Conservation (phyloP, 345 rosid genomes). For the Camelina hispida region DNA sequence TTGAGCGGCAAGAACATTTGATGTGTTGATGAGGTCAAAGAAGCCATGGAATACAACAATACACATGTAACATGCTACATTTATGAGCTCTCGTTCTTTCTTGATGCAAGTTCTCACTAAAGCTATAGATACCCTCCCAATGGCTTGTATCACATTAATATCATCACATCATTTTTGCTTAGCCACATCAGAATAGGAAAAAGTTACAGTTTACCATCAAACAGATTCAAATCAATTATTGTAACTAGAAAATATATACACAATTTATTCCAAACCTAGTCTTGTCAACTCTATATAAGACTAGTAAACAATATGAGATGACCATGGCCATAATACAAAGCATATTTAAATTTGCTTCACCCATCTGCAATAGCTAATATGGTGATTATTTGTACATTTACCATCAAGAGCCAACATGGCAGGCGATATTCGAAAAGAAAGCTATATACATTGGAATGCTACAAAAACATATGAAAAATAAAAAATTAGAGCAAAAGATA, state of each 20-base stretch:
- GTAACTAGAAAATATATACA: neutral
- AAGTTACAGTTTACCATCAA: neutral
- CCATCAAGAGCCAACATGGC: too few species aligned
- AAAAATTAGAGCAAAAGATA: too few species aligned
- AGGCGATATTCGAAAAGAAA: too few species aligned
- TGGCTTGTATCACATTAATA: constrained; percentile 34
- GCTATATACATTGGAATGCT: too few species aligned
- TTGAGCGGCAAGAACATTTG: constrained; percentile 7
- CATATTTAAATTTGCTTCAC: too few species aligned
- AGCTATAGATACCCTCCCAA: constrained; percentile 18
- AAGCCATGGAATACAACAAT: constrained; percentile 19
- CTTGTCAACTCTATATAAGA: too few species aligned
- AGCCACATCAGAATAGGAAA: neutral
- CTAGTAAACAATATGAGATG: too few species aligned
- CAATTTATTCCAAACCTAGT: neutral
- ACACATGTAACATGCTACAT: constrained; percentile 26
- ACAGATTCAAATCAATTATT: neutral
- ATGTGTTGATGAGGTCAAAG: constrained; percentile 34
- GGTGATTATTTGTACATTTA: too few species aligned
- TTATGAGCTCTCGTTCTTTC: constrained; percentile 5
- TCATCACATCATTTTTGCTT: constrained; percentile 32
- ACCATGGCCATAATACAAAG: too few species aligned
- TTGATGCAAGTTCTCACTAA: constrained; percentile 25
- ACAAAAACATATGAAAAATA: too few species aligned
- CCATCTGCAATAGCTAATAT: too few species aligned